Evolutionary conservation across 768 basidiomycete genomes (phyloP).

Genomic region (Amanita molliuscula): DNA sequence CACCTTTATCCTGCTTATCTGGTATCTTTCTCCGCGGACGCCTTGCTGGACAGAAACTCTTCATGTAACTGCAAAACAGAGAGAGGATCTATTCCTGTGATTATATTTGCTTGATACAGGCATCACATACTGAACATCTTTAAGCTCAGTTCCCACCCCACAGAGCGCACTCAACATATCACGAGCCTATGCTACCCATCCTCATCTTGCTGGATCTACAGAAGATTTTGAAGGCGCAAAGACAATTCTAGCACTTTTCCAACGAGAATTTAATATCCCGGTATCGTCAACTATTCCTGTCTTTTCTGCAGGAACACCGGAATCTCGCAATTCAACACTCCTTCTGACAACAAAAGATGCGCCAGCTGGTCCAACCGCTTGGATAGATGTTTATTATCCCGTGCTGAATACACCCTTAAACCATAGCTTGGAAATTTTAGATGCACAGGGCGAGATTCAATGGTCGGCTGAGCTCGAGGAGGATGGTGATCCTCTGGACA

Average conservation of each 20-base stretch:
- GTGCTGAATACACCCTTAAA: constrained; percentile 72
- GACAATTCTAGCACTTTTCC: constrained; percentile 57
- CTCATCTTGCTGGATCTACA: constrained; percentile 61
- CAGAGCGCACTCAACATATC: constrained; percentile 51
- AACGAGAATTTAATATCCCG: constrained; percentile 46
- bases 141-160: constrained; percentile 41
- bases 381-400: constrained; percentile 87
- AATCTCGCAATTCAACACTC: constrained; percentile 61
- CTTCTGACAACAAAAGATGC: constrained; percentile 32
- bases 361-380: constrained; percentile 46
- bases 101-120: background rate
- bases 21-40: background rate
- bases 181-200: constrained; percentile 50
- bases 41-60: background rate
- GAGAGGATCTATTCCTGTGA: constrained; percentile 18
- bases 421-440: constrained; percentile 57
- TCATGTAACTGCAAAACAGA: constrained; percentile 12
- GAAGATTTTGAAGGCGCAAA: constrained; percentile 58
- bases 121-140: background rate
- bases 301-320: constrained; percentile 58
- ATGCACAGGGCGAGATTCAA: constrained; percentile 35
- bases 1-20: background rate
- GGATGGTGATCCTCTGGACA: constrained; percentile 61
- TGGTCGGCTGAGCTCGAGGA: constrained; percentile 72
- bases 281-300: constrained; percentile 39